Base-by-base conservation (phyloP, 345 rosid genomes). In the Linum usitatissimum region DNA sequence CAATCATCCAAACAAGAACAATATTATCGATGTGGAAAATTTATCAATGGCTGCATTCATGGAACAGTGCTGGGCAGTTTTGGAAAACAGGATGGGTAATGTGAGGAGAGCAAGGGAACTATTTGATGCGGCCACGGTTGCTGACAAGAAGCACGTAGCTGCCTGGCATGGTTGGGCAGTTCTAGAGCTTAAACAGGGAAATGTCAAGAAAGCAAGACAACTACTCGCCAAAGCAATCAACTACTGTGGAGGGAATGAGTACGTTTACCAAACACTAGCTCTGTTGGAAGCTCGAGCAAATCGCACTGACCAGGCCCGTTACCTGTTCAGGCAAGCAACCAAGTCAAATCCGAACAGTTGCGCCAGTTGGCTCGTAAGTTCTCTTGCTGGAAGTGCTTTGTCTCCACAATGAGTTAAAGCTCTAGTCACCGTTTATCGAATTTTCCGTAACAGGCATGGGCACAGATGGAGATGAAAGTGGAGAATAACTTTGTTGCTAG, bases 121-220 rank as follows among this genome's bases (percentile, higher is more conserved):
- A 68, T 87, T 93, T 73, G 97, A 93, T 79, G 99, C 97, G 4
- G 91, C 99, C 23, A 93, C 96, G 0, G 96, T 93, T 61, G 99
- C 97, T 60, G 94, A 93, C 67, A 90, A 84, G 78, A 80, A 76
- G 63, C 99, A 93, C 67, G 64, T 83, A 48, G 97, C 96, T 72
- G 94, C 94, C 8, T 93, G 99, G 99, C 99, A 93, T 72, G 99
- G 97, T 60, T 93, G 96, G 99, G 97, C 97, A 51, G 85, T 90
- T 72, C 74, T 93, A 60, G 99, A 93, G 87, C 81, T 90, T 39
- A 86, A 90, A 69, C 91, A 84, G 69, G 96, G 94, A 51, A 93
- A 87, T 72, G 71, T 90, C 61, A 93, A 81, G 78, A 93, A 90
- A 77, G 99, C 97, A 2, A 87, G 99, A 73, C 86, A 93, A 42